phyloP scores from a whole-genome alignment of 1,139 yeast species.

The Candida freyschussii region DNA sequence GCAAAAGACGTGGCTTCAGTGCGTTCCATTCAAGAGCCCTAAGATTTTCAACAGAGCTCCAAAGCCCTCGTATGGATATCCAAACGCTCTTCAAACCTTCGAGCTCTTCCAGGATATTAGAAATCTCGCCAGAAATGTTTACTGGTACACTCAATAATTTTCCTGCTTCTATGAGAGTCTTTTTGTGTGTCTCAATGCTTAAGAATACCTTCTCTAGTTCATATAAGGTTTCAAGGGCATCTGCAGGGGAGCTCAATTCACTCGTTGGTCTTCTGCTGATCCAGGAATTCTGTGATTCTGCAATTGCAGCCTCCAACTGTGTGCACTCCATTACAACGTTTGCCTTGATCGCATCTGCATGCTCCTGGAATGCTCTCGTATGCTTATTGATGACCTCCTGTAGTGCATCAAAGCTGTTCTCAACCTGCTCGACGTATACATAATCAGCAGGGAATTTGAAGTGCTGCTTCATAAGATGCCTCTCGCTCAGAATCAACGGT shows the following conservation, averaged over 20 bases:
- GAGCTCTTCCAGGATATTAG: conserved; percentile 44
- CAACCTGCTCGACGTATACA: conserved; percentile 62
- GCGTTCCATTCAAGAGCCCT: conserved; percentile 47
- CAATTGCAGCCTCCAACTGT: conserved; percentile 35
- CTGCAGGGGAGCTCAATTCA: conserved; percentile 40
- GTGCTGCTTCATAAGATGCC: conserved; percentile 39
- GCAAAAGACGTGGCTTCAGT: conserved; percentile 43
- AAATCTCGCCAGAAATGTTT: conserved; percentile 29
- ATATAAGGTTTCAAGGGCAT: conserved; percentile 46
- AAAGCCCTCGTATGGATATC: conserved; percentile 54
- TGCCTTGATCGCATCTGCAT: conserved; percentile 38
- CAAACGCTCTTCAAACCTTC: conserved; percentile 59
- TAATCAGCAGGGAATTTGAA: conserved; percentile 50
- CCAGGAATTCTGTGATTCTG: conserved; percentile 41
- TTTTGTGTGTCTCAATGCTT: conserved; percentile 25
- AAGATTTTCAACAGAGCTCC: conserved; percentile 46
- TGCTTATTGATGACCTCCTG: conserved; percentile 39
- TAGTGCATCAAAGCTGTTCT: conserved; percentile 44
- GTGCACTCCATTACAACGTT: conserved; percentile 40
- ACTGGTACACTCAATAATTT: conserved; percentile 38
- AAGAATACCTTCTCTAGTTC: conserved; percentile 36
- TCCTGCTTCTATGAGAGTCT: conserved; percentile 39
- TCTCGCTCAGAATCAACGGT: conserved; percentile 39
- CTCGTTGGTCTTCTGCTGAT: conserved; percentile 43
- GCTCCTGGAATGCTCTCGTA: conserved; percentile 36